A percentile compares a stretch with the other conserved stretches of the same genome.
Evolutionary conservation across 148 eudicot genomes (phyloP).

Genomic region (Cornus florida): DNA sequence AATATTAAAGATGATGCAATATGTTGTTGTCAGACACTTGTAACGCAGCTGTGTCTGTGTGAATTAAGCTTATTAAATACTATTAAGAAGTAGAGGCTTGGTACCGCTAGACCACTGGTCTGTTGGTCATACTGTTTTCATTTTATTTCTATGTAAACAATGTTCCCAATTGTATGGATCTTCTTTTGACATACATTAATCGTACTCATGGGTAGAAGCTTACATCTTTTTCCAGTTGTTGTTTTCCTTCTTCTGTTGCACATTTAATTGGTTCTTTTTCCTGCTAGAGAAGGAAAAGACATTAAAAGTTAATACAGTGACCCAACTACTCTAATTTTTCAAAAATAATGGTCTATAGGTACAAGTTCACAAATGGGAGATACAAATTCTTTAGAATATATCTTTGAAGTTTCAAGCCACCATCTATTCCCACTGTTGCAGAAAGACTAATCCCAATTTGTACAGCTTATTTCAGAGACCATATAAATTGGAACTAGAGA

Average conservation of each 20-base stretch:
- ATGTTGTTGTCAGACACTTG: background rate
- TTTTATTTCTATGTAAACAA: background rate
- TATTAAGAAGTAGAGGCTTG: too few relatives aligned
- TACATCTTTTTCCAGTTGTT: constrained; percentile 15
- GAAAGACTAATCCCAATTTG: too few relatives aligned
- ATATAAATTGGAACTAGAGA: too few relatives aligned
- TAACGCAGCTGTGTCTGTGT: background rate
- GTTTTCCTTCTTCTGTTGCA: constrained; percentile 5
- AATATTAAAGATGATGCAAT: background rate
- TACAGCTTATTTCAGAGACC: too few relatives aligned
- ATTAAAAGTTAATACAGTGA: background rate
- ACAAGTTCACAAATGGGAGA: too few relatives aligned
- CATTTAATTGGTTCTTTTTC: constrained; percentile 10
- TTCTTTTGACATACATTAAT: background rate
- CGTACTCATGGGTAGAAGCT: background rate
- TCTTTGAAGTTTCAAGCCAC: too few relatives aligned
- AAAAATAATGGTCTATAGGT: background rate
- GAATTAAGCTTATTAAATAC: background rate
- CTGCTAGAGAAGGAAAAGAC: constrained; percentile 10
- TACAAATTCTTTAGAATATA: too few relatives aligned
- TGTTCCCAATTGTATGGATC: background rate
- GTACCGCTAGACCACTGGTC: too few relatives aligned
- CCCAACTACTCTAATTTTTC: background rate
- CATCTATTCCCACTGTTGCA: too few relatives aligned
- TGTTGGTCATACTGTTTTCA: too few relatives aligned